These are phyloP conservation scores for Omphalotus olearius DNA, from an alignment of 1,284 basidiomycete species.

Conservation along the genomic window DNA sequence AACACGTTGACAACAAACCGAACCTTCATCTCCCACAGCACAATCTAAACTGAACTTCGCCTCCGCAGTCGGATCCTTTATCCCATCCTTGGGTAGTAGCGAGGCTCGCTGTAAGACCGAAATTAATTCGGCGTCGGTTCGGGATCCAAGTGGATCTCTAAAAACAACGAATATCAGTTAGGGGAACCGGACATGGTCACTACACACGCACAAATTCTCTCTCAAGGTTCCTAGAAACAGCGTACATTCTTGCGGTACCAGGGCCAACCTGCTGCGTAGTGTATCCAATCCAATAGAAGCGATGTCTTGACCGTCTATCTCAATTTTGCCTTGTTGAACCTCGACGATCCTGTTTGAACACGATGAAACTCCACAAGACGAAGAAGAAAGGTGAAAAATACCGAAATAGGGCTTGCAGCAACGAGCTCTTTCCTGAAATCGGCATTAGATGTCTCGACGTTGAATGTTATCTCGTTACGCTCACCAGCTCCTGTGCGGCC, in stretches of 20 bases:
- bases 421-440: constrained; percentile 65
- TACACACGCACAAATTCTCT: constrained; percentile 53
- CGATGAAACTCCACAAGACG: constrained; percentile 17
- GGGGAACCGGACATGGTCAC: background rate
- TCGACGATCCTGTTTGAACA: constrained; percentile 60
- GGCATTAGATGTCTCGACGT: background rate
- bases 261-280: constrained; percentile 58
- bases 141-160: constrained; percentile 52
- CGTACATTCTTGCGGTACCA: constrained; percentile 69
- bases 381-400: constrained; percentile 19
- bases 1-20: background rate
- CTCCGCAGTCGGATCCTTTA: constrained; percentile 38
- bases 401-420: constrained; percentile 73
- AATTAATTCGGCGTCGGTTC: constrained; percentile 46
- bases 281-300: constrained; percentile 50
- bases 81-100: constrained; percentile 47
- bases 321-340: constrained; percentile 55
- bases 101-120: constrained; percentile 51
- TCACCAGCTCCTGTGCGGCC: constrained; percentile 68
- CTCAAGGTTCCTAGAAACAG: constrained; percentile 65
- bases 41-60: constrained; percentile 67
- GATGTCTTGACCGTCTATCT: constrained; percentile 71
- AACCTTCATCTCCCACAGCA: constrained; percentile 64
- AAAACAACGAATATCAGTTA: background rate
- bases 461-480: background rate